phyloP scores from a whole-genome alignment of 495 filamentous ascomycete genomes.

The Annulohypoxylon bovei region DNA sequence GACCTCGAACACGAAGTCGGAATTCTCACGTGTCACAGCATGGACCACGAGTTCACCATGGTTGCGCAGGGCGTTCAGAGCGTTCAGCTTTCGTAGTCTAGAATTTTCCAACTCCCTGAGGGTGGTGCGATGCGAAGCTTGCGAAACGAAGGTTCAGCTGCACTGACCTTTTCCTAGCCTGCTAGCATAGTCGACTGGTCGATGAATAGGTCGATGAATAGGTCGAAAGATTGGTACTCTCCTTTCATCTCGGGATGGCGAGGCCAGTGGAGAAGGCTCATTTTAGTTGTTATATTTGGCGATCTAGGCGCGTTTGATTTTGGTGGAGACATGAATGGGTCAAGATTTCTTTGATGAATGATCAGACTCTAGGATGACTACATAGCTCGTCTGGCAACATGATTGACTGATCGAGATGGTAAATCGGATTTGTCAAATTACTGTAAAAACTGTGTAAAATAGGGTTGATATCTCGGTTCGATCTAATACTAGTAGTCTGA shows the following conservation, averaged over 20 bases:
- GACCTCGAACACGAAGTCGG: conserved; percentile 18
- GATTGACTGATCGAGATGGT: conserved; percentile 9
- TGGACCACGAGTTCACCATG: conserved; percentile 7
- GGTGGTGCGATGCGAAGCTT: not conserved
- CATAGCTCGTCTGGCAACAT: not conserved
- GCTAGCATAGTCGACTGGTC: too few species aligned
- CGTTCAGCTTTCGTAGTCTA: conserved; percentile 7
- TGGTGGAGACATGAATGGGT: conserved; percentile 26
- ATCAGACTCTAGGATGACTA: not conserved
- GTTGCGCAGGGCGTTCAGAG: not conserved
- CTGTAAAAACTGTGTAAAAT: conserved; percentile 6
- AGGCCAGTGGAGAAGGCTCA: conserved; percentile 29
- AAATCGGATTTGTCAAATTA: conserved; percentile 2
- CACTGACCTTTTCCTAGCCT: conserved; percentile 8
- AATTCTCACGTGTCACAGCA: conserved; percentile 30
- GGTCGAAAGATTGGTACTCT: conserved; percentile 7
- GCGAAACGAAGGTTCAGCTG: not conserved
- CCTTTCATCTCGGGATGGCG: conserved; percentile 40
- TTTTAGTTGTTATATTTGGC: conserved; percentile 23
- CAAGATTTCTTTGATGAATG: conserved; percentile 9
- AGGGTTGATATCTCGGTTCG: conserved; percentile 7
- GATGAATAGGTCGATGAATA: not conserved
- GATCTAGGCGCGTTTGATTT: conserved; percentile 3
- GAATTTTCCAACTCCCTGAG: conserved; percentile 4
- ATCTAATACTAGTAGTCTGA: conserved; percentile 2